Evolutionary conservation across 1,139 yeast genomes (phyloP).

Genomic region (Protomyces gravidus): DNA sequence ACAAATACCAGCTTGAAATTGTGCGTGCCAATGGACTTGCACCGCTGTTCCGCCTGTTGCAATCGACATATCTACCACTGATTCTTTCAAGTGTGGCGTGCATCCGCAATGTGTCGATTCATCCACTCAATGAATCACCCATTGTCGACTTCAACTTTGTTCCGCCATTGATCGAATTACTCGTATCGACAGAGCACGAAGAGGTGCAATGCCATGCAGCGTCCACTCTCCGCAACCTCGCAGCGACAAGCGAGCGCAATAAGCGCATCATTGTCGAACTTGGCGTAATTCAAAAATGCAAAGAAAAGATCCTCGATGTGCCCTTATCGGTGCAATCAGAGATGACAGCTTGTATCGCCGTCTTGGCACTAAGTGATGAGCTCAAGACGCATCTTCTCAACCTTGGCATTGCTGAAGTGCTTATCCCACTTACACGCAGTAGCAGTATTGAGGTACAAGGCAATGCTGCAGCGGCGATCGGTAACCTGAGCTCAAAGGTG

Average conservation of each 20-base stretch:
- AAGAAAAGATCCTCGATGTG: slow-evolving; percentile 75
- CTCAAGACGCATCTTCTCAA: slow-evolving; percentile 80
- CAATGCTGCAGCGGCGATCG: slow-evolving; percentile 96
- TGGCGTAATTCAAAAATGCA: slow-evolving; percentile 92
- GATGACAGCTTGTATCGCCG: slow-evolving; percentile 95
- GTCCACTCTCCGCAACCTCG: slow-evolving; percentile 87
- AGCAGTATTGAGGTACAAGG: slow-evolving; percentile 95
- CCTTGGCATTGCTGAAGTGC: slow-evolving; percentile 78
- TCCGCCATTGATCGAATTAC: slow-evolving; percentile 77
- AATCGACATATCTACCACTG: slow-evolving; percentile 85
- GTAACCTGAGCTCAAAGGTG: slow-evolving; percentile 87
- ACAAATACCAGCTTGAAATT: slow-evolving; percentile 81
- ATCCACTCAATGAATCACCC: slow-evolving; percentile 90
- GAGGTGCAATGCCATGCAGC: slow-evolving; percentile 98
- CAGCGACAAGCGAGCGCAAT: slow-evolving; percentile 91
- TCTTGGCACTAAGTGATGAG: slow-evolving; percentile 91
- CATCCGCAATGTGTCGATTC: slow-evolving; percentile 91
- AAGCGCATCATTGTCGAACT: slow-evolving; percentile 88
- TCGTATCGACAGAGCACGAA: slow-evolving; percentile 82
- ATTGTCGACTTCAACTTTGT: slow-evolving; percentile 95
- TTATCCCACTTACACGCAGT: slow-evolving; percentile 84
- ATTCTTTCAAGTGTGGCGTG: slow-evolving; percentile 97
- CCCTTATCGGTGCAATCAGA: slow-evolving; percentile 83
- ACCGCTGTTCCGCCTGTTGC: slow-evolving; percentile 77
- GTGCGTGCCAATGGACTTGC: slow-evolving; percentile 95